These are phyloP conservation scores for Pseudopyricularia javanii DNA, from an alignment of 2,329 filamentous ascomycete genomes.

Conservation along the genomic window DNA sequence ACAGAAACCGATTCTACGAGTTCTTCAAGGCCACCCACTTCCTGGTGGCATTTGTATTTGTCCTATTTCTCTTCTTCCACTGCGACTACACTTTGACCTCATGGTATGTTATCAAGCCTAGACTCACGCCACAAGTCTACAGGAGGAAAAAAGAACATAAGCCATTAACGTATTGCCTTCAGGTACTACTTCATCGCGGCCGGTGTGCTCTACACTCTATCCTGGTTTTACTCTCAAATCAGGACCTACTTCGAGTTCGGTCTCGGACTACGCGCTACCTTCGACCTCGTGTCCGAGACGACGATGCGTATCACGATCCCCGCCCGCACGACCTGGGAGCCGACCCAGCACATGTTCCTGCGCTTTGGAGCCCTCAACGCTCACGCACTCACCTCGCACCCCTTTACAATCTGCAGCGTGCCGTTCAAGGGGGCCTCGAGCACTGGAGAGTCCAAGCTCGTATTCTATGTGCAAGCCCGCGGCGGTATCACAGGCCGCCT, in stretches of 20 bases:
- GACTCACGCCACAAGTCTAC: too few species aligned
- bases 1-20: constrained; percentile 42
- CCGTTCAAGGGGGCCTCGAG: constrained; percentile 6
- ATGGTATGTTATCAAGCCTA: too few species aligned
- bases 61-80: constrained; percentile 49
- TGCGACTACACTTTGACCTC: constrained; percentile 42
- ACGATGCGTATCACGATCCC: constrained; percentile 29
- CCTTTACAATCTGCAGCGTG: constrained; percentile 8
- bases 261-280: constrained; percentile 4
- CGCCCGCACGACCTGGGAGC: constrained; percentile 30
- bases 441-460: constrained; percentile 26
- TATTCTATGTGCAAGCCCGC: constrained; percentile 39
- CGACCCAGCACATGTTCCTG: constrained; percentile 35
- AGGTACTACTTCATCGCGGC: constrained; percentile 51
- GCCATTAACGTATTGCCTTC: not conserved
- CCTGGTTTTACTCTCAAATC: constrained; percentile 29
- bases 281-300: constrained; percentile 24
- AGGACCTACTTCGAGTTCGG: constrained; percentile 37
- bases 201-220: constrained; percentile 35
- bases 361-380: constrained; percentile 5
- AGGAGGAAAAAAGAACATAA: too few species aligned
- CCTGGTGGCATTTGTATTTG: constrained; percentile 36
- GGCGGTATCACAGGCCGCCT: constrained; percentile 36
- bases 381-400: constrained; percentile 7
- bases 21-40: constrained; percentile 48